Conservation (phyloP, 441 rosid genomes). For the Lepidium campestre region DNA sequence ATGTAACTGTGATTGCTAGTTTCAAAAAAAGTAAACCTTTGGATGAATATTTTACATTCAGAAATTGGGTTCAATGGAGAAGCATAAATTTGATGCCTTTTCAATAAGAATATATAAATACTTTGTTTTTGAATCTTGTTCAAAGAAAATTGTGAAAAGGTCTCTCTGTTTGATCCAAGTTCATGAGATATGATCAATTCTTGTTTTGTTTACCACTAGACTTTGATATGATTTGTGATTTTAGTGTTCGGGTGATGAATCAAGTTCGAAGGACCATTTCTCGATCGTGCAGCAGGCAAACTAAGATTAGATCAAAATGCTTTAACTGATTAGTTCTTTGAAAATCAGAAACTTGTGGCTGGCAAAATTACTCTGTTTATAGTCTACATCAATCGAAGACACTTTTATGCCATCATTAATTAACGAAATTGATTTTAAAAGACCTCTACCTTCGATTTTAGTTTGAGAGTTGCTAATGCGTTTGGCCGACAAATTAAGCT, state of each 20-base stretch:
- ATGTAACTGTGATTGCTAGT: slow-evolving; percentile 18
- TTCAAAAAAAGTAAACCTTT: neutral
- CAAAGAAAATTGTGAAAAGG: neutral
- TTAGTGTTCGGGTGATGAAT: neutral
- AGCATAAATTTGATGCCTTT: neutral
- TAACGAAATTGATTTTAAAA: neutral
- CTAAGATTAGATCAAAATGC: neutral
- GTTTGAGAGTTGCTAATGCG: neutral
- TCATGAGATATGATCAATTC: neutral
- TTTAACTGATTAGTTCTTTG: neutral
- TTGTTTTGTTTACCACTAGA: neutral
- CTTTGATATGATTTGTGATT: neutral
- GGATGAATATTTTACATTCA: neutral
- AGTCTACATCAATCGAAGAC: no score
- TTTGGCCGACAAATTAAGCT: neutral
- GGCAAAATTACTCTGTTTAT: no score
- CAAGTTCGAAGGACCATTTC: neutral
- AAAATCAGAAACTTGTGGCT: neutral
- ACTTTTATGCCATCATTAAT: neutral
- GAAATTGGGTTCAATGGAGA: neutral
- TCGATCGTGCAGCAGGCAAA: neutral
- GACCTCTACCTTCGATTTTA: neutral
- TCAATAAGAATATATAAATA: neutral
- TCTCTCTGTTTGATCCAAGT: neutral
- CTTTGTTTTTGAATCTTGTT: neutral